A percentile compares a stretch with the other conserved stretches of the same genome.
Evolutionary conservation across 2,329 filamentous ascomycete genomes (phyloP).

Genomic region (Aureobasidium sp.): DNA sequence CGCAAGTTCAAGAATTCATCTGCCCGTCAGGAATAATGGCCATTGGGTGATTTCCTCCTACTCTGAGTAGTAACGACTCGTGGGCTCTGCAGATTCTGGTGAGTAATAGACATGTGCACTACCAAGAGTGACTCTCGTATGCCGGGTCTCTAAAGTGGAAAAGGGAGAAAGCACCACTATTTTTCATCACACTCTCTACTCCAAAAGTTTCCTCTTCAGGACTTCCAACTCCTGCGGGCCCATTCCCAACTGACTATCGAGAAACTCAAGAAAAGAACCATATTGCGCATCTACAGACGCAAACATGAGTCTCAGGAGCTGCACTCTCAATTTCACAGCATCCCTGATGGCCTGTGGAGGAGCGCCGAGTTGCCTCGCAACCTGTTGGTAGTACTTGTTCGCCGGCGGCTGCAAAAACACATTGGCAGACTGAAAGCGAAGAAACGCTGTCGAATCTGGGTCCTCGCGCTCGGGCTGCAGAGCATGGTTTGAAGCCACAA

Average conservation of each 20-base stretch:
- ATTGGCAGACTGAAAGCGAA: background rate
- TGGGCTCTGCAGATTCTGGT: too few species aligned
- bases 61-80: too few species aligned
- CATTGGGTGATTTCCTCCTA: too few species aligned
- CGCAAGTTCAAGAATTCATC: too few species aligned
- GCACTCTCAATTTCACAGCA: constrained; percentile 25
- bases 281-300: background rate
- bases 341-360: constrained; percentile 30
- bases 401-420: background rate
- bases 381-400: background rate
- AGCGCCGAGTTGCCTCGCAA: constrained; percentile 26
- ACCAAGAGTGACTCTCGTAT: too few species aligned
- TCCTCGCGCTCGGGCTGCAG: background rate
- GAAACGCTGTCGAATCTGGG: background rate
- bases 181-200: background rate
- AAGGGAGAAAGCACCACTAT: too few species aligned
- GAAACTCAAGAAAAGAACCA: background rate
- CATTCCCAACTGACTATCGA: background rate
- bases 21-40: too few species aligned
- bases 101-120: too few species aligned
- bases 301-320: constrained; percentile 17
- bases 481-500: background rate
- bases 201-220: background rate
- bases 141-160: too few species aligned
- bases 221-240: constrained; percentile 30